Base-by-base conservation (phyloP, 1,139 yeast genomes). In the Zygosaccharomyces sapae region DNA sequence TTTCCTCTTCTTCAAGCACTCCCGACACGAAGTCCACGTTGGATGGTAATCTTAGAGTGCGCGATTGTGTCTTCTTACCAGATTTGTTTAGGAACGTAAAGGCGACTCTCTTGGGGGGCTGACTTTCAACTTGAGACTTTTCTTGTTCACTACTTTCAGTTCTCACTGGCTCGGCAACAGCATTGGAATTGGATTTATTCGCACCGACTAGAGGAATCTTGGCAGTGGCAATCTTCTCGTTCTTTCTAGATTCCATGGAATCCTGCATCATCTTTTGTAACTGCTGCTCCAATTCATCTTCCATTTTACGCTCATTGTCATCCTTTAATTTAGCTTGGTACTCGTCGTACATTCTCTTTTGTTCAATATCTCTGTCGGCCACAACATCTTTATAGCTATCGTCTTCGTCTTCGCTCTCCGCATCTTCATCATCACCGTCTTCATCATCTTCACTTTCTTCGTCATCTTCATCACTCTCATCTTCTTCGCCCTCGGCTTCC, bases 31-130 rank as follows among this genome's bases (percentile, higher is more conserved):
- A 72, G 40, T 67, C 71, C 18, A 72, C 73, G 51, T 76, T 70
- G 2, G 71, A 64, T 0, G 85, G 83, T 30, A 83, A 63, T 5
- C 62, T 63, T 24, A 82, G 63, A 25, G 70, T 73, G 46, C 73
- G 74, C 2, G 77, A 64, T 36, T 67, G 66, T 2, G 73, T 63
- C 44, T 70, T 72, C 55, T 75, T 78, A 2, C 84, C 85, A 29
- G 65, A 56, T 45, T 67, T 79, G 1, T 82, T 73, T 45, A 83
- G 65, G 48, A 83, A 70, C 5, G 77, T 75, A 57, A 83, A 82
- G 7, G 77, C 68, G 6, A 75, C 67, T 42, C 66, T 66, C 39
- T 65, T 59, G 16, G 57, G 49, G 12, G 53, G 41, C 10, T 31
- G 19, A 13, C 16, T 31, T 16, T 33, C 34, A 38, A 16, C 33